These are phyloP conservation scores for Sutorius australiensis DNA, from an alignment of 768 basidiomycete genomes.

Conservation along the genomic window DNA sequence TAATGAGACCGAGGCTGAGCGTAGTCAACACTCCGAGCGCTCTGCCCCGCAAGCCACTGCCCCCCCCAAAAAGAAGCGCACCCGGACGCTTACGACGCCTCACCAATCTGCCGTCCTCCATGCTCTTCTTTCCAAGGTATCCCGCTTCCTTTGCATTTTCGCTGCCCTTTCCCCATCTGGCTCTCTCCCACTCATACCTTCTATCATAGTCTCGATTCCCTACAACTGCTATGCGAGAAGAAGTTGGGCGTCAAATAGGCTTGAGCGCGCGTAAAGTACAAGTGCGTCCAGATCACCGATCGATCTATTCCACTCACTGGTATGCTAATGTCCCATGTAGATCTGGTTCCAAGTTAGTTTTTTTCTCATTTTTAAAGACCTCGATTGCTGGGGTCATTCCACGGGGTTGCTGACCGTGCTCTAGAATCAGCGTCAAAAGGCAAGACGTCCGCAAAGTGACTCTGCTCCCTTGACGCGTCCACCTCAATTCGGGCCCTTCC, in stretches of 20 bases:
- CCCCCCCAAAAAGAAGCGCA: constrained; percentile 60
- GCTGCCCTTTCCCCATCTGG: neutral
- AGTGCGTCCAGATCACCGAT: constrained; percentile 43
- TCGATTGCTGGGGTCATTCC: neutral
- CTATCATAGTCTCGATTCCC: constrained; percentile 75
- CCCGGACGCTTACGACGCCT: constrained; percentile 82
- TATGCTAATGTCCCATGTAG: constrained; percentile 36
- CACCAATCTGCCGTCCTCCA: constrained; percentile 88
- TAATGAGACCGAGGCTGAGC: constrained; percentile 50
- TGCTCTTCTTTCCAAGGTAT: constrained; percentile 80
- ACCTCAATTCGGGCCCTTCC: constrained; percentile 62
- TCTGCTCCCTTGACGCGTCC: constrained; percentile 49
- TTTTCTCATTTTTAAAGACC: neutral
- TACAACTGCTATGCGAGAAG: constrained; percentile 82
- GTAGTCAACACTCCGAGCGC: constrained; percentile 39
- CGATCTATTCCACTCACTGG: neutral
- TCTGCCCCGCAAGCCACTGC: constrained; percentile 30
- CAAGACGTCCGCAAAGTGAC: constrained; percentile 68
- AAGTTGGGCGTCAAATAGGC: constrained; percentile 84
- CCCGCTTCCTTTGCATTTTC: neutral
- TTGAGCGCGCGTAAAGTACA: constrained; percentile 88
- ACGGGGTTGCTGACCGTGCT: constrained; percentile 7
- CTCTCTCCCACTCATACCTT: neutral
- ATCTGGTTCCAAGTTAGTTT: constrained; percentile 81
- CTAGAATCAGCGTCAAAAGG: constrained; percentile 87